Evolutionary conservation across 129 eudicot genomes (phyloP).

Genomic region (Artemisia annua): DNA sequence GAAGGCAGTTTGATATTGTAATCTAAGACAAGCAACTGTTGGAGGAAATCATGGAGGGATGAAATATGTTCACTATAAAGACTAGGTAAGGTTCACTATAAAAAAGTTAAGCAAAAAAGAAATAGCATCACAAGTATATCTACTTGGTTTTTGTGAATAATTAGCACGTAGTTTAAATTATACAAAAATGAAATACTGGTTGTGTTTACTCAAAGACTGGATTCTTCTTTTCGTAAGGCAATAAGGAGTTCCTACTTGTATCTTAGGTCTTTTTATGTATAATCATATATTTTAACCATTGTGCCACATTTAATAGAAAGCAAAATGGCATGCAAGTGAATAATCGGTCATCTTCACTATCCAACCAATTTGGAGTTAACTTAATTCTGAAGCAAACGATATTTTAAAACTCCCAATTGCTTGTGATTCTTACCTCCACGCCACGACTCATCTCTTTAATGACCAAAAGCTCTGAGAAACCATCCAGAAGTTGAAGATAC

Average conservation of each 20-base stretch:
- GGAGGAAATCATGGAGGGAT: slow-evolving; percentile 1
- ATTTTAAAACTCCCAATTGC: background rate
- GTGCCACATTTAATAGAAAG: background rate
- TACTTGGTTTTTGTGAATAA: slow-evolving; percentile 3
- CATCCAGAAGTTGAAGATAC: slow-evolving; percentile 87
- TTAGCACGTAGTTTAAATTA: background rate
- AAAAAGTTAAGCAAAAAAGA: slow-evolving; percentile 3
- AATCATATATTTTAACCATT: background rate
- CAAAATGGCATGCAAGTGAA: slow-evolving; percentile 13
- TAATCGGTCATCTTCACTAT: slow-evolving; percentile 20
- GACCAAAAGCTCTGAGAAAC: slow-evolving; percentile 77
- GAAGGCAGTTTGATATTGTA: slow-evolving; percentile 1
- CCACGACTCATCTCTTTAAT: slow-evolving; percentile 90
- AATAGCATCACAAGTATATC: slow-evolving; percentile 9
- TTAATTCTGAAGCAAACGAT: background rate
- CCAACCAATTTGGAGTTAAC: background rate
- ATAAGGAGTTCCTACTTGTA: too few relatives aligned
- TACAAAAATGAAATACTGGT: background rate
- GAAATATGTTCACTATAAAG: background rate
- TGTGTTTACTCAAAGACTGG: slow-evolving; percentile 9
- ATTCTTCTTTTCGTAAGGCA: background rate
- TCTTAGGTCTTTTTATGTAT: background rate
- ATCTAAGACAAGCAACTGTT: background rate
- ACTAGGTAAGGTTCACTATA: background rate
- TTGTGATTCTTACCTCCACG: slow-evolving; percentile 67